Evolutionary conservation across 2,329 filamentous ascomycete species (phyloP).

Genomic region (Colletotrichum limetticola): DNA sequence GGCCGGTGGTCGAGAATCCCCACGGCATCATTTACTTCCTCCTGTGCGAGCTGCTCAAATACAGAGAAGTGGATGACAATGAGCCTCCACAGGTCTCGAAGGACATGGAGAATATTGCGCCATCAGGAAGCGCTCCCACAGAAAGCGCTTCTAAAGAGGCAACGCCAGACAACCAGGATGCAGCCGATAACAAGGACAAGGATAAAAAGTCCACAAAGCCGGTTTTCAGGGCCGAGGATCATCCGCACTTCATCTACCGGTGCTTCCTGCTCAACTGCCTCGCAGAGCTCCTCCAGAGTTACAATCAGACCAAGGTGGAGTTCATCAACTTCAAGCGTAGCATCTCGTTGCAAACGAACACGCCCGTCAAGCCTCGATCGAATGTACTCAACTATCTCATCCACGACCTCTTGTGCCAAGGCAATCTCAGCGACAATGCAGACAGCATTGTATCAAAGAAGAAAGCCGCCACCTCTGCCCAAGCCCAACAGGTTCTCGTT

Average conservation of each 20-base stretch:
- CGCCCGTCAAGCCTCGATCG: constrained; percentile 93
- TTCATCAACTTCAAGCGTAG: constrained; percentile 99
- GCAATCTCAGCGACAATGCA: constrained; percentile 73
- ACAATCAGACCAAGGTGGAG: constrained; percentile 95
- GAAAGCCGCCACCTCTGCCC: constrained; percentile 83
- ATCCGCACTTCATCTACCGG: constrained; percentile 95
- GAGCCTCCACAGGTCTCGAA: constrained; percentile 62
- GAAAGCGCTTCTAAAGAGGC: constrained; percentile 31
- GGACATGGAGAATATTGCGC: constrained; percentile 50
- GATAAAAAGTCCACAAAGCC: constrained; percentile 76
- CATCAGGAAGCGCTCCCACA: constrained; percentile 37
- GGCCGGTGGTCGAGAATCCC: constrained; percentile 88
- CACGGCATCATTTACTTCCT: constrained; percentile 97
- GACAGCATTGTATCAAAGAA: constrained; percentile 86
- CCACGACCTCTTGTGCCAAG: constrained; percentile 75
- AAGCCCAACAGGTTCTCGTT: constrained; percentile 87
- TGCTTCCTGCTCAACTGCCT: constrained; percentile 95
- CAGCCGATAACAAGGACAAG: constrained; percentile 47
- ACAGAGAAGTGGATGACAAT: constrained; percentile 91
- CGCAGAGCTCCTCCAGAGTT: constrained; percentile 88
- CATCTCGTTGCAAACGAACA: constrained; percentile 82
- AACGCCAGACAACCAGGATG: constrained; percentile 26
- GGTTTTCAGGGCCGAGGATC: constrained; percentile 89
- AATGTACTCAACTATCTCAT: constrained; percentile 94
- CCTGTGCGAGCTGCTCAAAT: constrained; percentile 90